phyloP scores from a whole-genome alignment of 768 basidiomycete genomes.

The Myochromella boudieri region DNA sequence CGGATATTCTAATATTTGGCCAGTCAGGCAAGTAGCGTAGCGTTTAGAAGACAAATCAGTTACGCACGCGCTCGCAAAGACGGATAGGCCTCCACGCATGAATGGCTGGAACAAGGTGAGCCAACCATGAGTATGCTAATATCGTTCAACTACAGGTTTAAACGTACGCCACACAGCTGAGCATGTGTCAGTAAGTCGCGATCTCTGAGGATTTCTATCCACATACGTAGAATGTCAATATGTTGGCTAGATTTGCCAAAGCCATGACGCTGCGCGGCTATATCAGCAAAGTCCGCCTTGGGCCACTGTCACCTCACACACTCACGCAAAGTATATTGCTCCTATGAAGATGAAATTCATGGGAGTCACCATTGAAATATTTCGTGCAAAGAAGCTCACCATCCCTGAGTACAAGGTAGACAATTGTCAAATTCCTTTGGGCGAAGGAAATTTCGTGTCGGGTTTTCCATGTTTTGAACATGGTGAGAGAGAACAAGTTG shows the following conservation, averaged over 20 bases:
- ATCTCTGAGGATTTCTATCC: neutral
- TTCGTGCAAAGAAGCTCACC: conserved; percentile 32
- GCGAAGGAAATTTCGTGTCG: conserved; percentile 26
- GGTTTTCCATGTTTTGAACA: conserved; percentile 43
- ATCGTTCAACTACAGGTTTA: neutral
- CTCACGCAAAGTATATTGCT: conserved; percentile 57
- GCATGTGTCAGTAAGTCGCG: conserved; percentile 4
- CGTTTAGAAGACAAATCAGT: neutral
- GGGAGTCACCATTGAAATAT: neutral
- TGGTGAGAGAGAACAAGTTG: conserved; percentile 45
- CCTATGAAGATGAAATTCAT: conserved; percentile 28
- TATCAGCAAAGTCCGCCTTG: neutral
- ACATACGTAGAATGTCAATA: conserved; percentile 36
- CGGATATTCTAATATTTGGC: conserved; percentile 37
- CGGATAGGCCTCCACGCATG: conserved; percentile 46
- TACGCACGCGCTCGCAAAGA: conserved; percentile 47
- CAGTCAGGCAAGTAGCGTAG: neutral
- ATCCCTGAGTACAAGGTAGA: conserved; percentile 46
- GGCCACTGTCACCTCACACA: neutral
- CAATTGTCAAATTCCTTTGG: conserved; percentile 29
- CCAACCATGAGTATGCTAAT: conserved; percentile 1
- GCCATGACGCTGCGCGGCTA: conserved; percentile 45
- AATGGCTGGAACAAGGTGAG: conserved; percentile 33
- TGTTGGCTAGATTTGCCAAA: conserved; percentile 49
- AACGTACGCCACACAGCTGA: conserved; percentile 27